Evolutionary conservation across 2,329 filamentous ascomycete species (phyloP), one percentile per base, ranked within the genome.

Genomic region (Neoarthrinium moseri): DNA sequence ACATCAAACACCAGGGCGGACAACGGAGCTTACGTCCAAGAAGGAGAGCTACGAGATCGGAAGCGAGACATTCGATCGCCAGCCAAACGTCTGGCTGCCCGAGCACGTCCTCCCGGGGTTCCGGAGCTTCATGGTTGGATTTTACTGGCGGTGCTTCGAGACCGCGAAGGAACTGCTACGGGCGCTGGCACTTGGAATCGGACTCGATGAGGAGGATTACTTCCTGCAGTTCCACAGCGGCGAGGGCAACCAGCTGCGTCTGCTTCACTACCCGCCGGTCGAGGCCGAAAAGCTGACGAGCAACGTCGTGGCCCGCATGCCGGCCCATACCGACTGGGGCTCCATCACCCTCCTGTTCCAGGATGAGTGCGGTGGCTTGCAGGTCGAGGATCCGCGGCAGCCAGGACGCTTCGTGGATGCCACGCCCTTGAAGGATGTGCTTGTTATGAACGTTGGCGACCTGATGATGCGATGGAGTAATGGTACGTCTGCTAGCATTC

Each of bases 181-280:
- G 17, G 63, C 70, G 22, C 61, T 80, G 4, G 73, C 75, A 4
- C 45, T 71, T 4, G 75, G 75, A 1, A 55, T 81, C 30, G 69
- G 66, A 3, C 60, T 80, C 3, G 63, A 69, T 0, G 66, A 74
- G 40, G 68, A 73, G 41, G 62, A 69, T 10, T 66, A 71, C 50
- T 60, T 78, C n/a, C 51, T 72, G 3, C 59, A 61, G 17, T 70
- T 75, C 35, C 81, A 84, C 59, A 72, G 70, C 26, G 74, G 75
- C 0, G 68, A 75, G 46, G 75, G 81, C 52, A 81, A 82, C 50
- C 81, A 84, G 49, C 65, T 85, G 8, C 73, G 83, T 2, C 60
- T 86, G 21, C 64, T 84, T 13, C 81, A 85, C 57, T 86, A 81
- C 49, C 75, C 77, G 0, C 64, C 72, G 3, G 64, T 78, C 4